A percentile compares a stretch with the other conserved stretches of the same genome.
Evolutionary conservation across 257 asterid species (phyloP).

Genomic region (Solanum phureja): DNA sequence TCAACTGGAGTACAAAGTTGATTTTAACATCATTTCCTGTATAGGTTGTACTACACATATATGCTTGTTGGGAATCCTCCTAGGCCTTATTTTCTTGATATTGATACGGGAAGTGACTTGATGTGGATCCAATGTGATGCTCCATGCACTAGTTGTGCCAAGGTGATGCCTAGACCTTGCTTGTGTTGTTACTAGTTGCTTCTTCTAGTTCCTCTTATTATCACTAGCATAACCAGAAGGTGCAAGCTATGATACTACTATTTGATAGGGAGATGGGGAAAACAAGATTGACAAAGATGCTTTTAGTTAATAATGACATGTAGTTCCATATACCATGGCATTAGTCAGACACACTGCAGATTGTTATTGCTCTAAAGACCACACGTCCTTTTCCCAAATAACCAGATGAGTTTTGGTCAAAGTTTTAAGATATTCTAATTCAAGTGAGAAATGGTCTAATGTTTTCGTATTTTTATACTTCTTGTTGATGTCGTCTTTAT

Average conservation of each 20-base stretch:
- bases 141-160: constrained; percentile 75
- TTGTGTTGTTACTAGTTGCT: background rate
- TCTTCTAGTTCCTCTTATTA: background rate
- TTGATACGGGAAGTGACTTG: constrained; percentile 75
- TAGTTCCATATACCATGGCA: background rate
- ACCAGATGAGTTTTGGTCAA: background rate
- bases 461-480: background rate
- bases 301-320: background rate
- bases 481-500: background rate
- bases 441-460: background rate
- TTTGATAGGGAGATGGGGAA: background rate
- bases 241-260: background rate
- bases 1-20: background rate
- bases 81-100: constrained; percentile 64
- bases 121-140: constrained; percentile 94
- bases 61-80: constrained; percentile 68
- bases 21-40: background rate
- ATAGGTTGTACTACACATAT: constrained; percentile 54
- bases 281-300: background rate
- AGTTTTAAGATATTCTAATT: background rate
- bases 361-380: background rate
- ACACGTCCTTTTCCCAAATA: background rate
- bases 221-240: background rate
- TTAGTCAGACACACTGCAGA: background rate
- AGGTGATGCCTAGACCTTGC: constrained; percentile 23